Evolutionary conservation across 83 land plant species (phyloP), one percentile per base, ranked within the genome.

Genomic region (Picea abies): DNA sequence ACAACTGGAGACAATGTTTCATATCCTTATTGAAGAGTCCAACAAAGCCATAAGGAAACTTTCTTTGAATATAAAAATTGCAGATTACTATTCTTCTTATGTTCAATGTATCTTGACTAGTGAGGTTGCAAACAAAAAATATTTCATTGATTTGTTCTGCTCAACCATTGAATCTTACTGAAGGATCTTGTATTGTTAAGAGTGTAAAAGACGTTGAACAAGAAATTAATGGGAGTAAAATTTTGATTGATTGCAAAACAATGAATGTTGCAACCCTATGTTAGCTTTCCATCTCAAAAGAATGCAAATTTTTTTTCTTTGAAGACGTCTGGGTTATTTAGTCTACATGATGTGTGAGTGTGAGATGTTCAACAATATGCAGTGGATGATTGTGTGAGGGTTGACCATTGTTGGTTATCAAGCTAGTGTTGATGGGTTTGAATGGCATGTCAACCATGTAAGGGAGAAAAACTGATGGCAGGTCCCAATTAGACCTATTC

Each of bases 201-300:
- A 87, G 73, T 66, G 87, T 90, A 37, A 72, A 80, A 72, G 90
- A 90, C 11, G 88, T 96, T 85, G 94, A 92, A 82, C 82, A 86
- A 61, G 76, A 63, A 22, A 90, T 92, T 6, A 93, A 91, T 82
- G 79, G 89, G 20, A 86, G 90, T 47, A 65, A 60, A 60, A 81
- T 94, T 58, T 83, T 96, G 72, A 83, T 85, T 44, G 92, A 96
- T 6, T 96, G 96, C 84, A 64, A 83, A 78, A 86, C 88, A 11
- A 89, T 96, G 96, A 96, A 83, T 96, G 98, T 62, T 92, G 95
- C 82, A 86, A 89, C 61, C 92, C 92, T 62, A 83, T 96, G 96
- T 79, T 89, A 94, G 84, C 84, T 78, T 83, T 91, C 90, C 19
- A 87, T 96, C 16, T 84, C 69, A 58, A 89, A 89, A 19, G 90